Percentiles rank a stretch among this genome's conserved stretches.
phyloP scores from a whole-genome alignment of 192 early-diverging fungal species.

The Coemansia sp. region DNA sequence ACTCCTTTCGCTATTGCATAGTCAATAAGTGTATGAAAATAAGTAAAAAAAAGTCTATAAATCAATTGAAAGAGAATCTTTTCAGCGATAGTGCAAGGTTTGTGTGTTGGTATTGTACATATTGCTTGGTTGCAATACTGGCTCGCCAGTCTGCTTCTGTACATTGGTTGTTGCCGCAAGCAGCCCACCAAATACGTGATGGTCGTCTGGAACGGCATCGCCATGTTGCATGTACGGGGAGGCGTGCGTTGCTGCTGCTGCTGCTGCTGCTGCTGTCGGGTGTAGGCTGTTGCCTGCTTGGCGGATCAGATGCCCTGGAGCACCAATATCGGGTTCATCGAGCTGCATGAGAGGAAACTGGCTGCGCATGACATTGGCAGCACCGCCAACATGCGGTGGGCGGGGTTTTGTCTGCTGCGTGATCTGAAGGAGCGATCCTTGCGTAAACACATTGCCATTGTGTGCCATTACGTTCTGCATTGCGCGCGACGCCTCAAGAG shows the following conservation, averaged over 20 bases:
- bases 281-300: background rate
- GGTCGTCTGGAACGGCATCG: constrained; percentile 3
- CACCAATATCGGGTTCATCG: constrained; percentile 13
- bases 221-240: background rate
- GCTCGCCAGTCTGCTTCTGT: background rate
- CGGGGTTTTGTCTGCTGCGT: constrained; percentile 38
- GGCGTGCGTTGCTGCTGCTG: background rate
- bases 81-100: background rate
- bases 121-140: constrained; percentile 5
- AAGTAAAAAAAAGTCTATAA: background rate
- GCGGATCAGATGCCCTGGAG: background rate
- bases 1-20: background rate
- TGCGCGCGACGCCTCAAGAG: constrained; percentile 48
- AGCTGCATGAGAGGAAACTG: constrained; percentile 43
- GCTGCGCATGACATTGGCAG: constrained; percentile 10
- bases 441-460: constrained; percentile 49
- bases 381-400: constrained; percentile 41
- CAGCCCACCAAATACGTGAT: constrained; percentile 24
- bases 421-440: constrained; percentile 44
- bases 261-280: background rate
- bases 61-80: background rate
- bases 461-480: constrained; percentile 51
- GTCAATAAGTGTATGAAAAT: background rate
- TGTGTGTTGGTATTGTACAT: constrained; percentile 3
- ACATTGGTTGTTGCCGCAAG: constrained; percentile 9